Base-by-base conservation (phyloP, 1,284 basidiomycete genomes). In the Ceratobasidium sp. region DNA sequence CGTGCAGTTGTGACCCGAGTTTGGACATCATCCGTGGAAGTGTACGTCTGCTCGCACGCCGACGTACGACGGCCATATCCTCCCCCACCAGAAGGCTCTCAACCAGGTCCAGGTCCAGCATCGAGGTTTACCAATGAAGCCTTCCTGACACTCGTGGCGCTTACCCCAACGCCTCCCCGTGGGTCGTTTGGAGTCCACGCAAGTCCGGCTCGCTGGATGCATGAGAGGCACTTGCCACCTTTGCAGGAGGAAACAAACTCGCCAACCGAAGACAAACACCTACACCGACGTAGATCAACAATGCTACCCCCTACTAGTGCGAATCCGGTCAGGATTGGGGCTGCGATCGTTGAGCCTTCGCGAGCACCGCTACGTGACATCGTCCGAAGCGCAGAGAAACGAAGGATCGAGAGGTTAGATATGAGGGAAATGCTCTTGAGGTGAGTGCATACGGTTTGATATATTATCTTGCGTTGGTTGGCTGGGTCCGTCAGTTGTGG, bases 41-140 rank as follows among this genome's bases (percentile, higher is more conserved):
- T 72, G 17, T 72, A 72, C 47, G 69, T 70, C 7, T 71, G 65
- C 13, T 70, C 71, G 22, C 70, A 74, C 60, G 71, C 70, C 34
- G 71, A 69, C 49, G 45, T 57, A 42, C 54, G 54, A 13, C 58
- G 54, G 54, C 22, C 67, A n/a, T 58, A 69, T 35, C 67, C 67
- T 5, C 40, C 67, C 52, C 22, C 52, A 12, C 52, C 52, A 54
- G 31, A 29, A 20, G 40, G 29, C 4, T 20, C 12, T 12, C 38
- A 32, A n/a, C 34, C 67, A 50, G 45, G 32, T 25, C 68, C 70
- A 15, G 47, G 43, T 1, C 53, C 71, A 3, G 53, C 69, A 7
- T 58, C 56, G 3, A 54, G 71, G 22, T 72, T 72, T 34, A 72
- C 71, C 8, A 72, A 72, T 25, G 71, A 72, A 50, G 70, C 69